A percentile compares a stretch with the other conserved stretches of the same genome.
These are phyloP conservation scores for Puccinia horiana DNA, from an alignment of 1,284 basidiomycete species.

Conservation along the genomic window DNA sequence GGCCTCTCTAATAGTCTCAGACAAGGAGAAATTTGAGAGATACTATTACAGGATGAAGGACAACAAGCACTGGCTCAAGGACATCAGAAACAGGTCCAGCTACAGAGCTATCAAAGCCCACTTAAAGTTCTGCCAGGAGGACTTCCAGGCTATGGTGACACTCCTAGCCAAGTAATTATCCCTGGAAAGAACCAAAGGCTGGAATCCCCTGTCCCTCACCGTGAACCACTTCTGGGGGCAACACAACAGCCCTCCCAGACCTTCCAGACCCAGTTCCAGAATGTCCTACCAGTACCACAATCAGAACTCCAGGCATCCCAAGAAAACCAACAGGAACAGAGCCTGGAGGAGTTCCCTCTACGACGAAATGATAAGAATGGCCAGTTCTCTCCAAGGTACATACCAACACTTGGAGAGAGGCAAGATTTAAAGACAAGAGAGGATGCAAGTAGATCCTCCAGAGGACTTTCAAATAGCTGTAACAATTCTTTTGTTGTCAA, in stretches of 20 bases:
- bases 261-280: neutral
- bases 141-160: neutral
- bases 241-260: neutral
- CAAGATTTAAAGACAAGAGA: neutral
- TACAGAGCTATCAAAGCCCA: neutral
- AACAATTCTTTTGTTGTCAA: neutral
- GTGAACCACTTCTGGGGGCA: neutral
- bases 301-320: neutral
- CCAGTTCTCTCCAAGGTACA: neutral
- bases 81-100: neutral
- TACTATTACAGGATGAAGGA: too few relatives aligned
- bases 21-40: too few relatives aligned
- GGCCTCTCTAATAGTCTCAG: too few relatives aligned
- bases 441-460: neutral
- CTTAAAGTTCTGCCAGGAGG: neutral
- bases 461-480: neutral
- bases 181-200: neutral
- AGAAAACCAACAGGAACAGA: neutral
- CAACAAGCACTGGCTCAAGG: too few relatives aligned
- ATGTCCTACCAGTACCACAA: neutral
- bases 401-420: neutral
- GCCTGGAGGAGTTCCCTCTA: neutral
- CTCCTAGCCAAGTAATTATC: neutral
- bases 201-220: neutral
- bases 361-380: neutral